Evolutionary conservation across 805 yeast species (phyloP).

Genomic region (Scheffersomyces lignosus): DNA sequence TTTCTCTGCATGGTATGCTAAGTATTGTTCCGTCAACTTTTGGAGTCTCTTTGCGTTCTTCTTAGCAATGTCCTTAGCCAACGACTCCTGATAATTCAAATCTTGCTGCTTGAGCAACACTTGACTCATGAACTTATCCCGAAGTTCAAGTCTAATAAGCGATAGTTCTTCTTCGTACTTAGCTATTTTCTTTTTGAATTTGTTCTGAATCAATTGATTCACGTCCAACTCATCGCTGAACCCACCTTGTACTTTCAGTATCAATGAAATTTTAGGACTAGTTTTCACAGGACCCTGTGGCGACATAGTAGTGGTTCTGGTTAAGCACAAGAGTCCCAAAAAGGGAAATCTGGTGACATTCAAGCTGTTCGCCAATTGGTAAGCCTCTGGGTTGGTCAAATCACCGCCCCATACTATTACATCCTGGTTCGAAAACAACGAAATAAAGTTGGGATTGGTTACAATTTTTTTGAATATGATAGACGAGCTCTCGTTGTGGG

Average conservation of each 20-base stretch:
- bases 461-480: slow-evolving; percentile 56
- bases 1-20: slow-evolving; percentile 26
- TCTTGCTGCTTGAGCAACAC: slow-evolving; percentile 72
- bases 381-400: slow-evolving; percentile 76
- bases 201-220: slow-evolving; percentile 31
- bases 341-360: slow-evolving; percentile 78
- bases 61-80: slow-evolving; percentile 64
- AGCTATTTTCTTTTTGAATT: slow-evolving; percentile 46
- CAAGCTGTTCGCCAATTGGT: slow-evolving; percentile 75
- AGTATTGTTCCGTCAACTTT: slow-evolving; percentile 38
- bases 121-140: slow-evolving; percentile 58
- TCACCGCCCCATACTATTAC: slow-evolving; percentile 86
- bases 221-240: slow-evolving; percentile 41
- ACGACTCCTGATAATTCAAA: slow-evolving; percentile 68
- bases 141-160: slow-evolving; percentile 60
- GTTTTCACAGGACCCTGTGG: slow-evolving; percentile 56
- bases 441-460: slow-evolving; percentile 49
- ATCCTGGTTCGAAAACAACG: slow-evolving; percentile 44
- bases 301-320: slow-evolving; percentile 53
- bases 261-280: slow-evolving; percentile 57
- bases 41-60: slow-evolving; percentile 27
- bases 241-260: slow-evolving; percentile 65
- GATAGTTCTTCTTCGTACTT: slow-evolving; percentile 63
- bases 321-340: slow-evolving; percentile 71
- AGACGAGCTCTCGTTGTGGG: slow-evolving; percentile 62